Base-by-base conservation (phyloP, 306 rosid species). In the Lupinus albus region DNA sequence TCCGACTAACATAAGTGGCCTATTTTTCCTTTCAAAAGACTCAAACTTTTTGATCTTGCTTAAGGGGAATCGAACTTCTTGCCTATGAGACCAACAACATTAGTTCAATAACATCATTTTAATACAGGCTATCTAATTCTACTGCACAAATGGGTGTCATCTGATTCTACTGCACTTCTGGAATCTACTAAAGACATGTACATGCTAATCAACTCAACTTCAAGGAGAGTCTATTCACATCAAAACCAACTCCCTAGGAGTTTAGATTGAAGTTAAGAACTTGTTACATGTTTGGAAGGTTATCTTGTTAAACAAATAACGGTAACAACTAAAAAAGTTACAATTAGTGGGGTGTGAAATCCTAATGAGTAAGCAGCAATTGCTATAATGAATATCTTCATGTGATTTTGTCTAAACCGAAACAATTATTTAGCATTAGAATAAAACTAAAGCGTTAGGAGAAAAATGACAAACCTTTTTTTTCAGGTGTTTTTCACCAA, bases 201-300 rank as follows among this genome's bases (percentile, higher is more conserved):
- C 68, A 44, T 14, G 76, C 33, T 66, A 65, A 47, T 64, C 55
- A 13, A 3, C 6, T 9, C 55, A 13, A 11, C 10, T 36, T 60
- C 67, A 11, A 17, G 20, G n/a, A 32, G 64, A 56, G 56, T 14
- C 54, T 47, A 70, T 57, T 70, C 30, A 15, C 38, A 17, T 17
- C 16, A 5, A 21, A n/a, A 44, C 46, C 13, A 36, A 62, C 44
- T 56, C 35, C 44, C 32, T 44, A 11, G 4, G 21, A 21, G 39
- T 36, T 32, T n/a, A 42, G 53, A 6, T 20, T 42, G 11, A 44
- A 42, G 46, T 46, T 8, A 15, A 13, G 20, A 49, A 16, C 35
- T 13, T 11, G 33, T 48, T 5, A 11, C 16, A 20, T 36, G 56
- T 36, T 3, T n/a, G 32, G n/a, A 41, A 61, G 52, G 30, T 50